Evolutionary conservation across 1,284 basidiomycete genomes (phyloP).

Genomic region (Pholiota adiposa): DNA sequence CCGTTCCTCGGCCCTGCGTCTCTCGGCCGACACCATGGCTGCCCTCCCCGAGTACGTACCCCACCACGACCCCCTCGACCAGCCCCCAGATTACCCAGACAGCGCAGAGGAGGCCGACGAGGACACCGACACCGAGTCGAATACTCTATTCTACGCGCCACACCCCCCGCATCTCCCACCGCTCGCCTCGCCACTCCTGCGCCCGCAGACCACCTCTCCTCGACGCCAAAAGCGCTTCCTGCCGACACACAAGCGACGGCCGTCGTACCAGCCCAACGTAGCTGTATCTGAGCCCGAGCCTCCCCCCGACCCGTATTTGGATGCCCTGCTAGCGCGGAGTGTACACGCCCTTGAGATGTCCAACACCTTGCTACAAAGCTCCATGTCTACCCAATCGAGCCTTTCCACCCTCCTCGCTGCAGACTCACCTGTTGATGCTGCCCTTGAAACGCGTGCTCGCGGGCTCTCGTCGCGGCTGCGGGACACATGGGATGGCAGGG

Average conservation of each 20-base stretch:
- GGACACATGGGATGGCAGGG: conserved; percentile 44
- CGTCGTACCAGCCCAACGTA: conserved; percentile 30
- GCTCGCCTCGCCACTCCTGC: conserved; percentile 15
- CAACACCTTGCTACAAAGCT: conserved; percentile 73
- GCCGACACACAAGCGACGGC: conserved; percentile 32
- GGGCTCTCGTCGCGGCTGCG: conserved; percentile 56
- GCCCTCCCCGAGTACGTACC: conserved; percentile 71
- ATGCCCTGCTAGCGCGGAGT: conserved; percentile 77
- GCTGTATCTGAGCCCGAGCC: conserved; percentile 35
- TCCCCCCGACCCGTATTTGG: conserved; percentile 52
- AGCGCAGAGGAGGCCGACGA: conserved; percentile 78
- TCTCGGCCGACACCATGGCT: conserved; percentile 71
- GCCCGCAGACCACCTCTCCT: conserved; percentile 24
- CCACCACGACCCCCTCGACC: conserved; percentile 6
- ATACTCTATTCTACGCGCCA: conserved; percentile 35
- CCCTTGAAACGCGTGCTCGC: conserved; percentile 39
- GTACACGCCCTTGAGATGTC: conserved; percentile 84
- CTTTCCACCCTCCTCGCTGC: conserved; percentile 48
- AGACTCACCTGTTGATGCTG: conserved; percentile 37
- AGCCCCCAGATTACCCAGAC: conserved; percentile 74
- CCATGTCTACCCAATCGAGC: conserved; percentile 68
- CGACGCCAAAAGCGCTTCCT: conserved; percentile 30
- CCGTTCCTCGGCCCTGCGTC: conserved; percentile 52
- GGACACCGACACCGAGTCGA: conserved; percentile 55
- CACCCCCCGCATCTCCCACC: conserved; percentile 43